Percentiles rank a stretch among this genome's conserved stretches.
Conservation (phyloP, 148 eudicot species). For the Diospyros lotus region DNA sequence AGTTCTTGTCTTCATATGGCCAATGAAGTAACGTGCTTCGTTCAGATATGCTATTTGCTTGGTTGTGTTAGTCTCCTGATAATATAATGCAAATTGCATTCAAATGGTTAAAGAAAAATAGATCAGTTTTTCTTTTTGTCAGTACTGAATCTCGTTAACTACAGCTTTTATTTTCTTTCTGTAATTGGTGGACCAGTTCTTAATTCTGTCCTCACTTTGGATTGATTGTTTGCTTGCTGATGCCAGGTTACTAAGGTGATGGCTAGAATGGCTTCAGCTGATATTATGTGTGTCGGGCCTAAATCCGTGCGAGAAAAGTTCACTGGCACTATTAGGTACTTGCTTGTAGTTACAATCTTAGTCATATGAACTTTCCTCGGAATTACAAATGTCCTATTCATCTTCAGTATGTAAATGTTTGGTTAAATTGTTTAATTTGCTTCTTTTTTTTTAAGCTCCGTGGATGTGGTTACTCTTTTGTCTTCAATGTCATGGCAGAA, state of each 20-base stretch:
- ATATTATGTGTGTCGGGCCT: conserved; percentile 88
- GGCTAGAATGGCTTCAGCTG: conserved; percentile 82
- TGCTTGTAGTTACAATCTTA: not conserved
- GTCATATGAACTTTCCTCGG: not conserved
- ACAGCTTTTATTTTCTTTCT: not conserved
- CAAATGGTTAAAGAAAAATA: not conserved
- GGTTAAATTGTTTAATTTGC: not conserved
- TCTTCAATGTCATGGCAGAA: not conserved
- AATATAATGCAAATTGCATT: not conserved
- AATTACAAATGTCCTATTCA: too few species aligned
- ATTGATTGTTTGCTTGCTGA: conserved; percentile 9
- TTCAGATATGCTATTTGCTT: not conserved
- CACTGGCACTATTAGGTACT: conserved; percentile 82
- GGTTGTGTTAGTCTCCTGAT: not conserved
- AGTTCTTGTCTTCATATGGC: not conserved
- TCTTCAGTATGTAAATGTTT: not conserved
- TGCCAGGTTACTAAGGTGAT: conserved; percentile 85
- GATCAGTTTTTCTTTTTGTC: not conserved
- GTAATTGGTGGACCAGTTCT: not conserved
- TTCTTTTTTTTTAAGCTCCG: not conserved
- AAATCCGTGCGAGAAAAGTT: conserved; percentile 86
- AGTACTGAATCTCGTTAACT: not conserved
- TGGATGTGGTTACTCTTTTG: not conserved
- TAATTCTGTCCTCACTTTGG: not conserved
- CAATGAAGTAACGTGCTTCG: not conserved